Percentiles rank a stretch among this genome's conserved stretches.
Conservation (phyloP, 2,329 filamentous ascomycete genomes). For the Sporothrix dimorphospora region DNA sequence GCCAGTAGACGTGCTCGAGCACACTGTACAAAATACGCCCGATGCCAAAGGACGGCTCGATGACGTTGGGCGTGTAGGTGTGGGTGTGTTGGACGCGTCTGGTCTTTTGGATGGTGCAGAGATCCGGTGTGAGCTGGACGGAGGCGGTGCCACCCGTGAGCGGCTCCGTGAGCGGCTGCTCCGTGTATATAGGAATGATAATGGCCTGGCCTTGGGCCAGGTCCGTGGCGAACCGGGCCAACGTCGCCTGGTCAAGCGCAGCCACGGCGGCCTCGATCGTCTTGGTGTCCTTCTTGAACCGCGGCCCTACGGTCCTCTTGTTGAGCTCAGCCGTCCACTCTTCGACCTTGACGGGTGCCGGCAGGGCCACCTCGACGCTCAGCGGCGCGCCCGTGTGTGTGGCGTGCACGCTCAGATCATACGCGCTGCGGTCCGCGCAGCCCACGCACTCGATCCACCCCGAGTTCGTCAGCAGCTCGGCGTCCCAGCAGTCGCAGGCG, state of each 20-base stretch:
- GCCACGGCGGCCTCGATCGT: slow-evolving; percentile 65
- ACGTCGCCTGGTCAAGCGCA: slow-evolving; percentile 56
- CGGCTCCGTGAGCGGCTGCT: slow-evolving; percentile 79
- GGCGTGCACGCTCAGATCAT: slow-evolving; percentile 88
- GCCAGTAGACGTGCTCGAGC: slow-evolving; percentile 96
- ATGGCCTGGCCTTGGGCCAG: slow-evolving; percentile 76
- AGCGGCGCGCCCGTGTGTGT: slow-evolving; percentile 89
- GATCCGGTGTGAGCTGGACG: slow-evolving; percentile 69
- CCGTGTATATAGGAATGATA: slow-evolving; percentile 72
- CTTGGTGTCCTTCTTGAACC: slow-evolving; percentile 94
- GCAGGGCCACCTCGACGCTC: slow-evolving; percentile 78
- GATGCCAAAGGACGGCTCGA: slow-evolving; percentile 97
- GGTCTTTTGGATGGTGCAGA: slow-evolving; percentile 6
- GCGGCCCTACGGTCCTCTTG: slow-evolving; percentile 94
- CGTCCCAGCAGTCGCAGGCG: slow-evolving; percentile 96
- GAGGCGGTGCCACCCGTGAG: slow-evolving; percentile 79
- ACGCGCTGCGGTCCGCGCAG: slow-evolving; percentile 85
- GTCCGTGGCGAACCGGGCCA: slow-evolving; percentile 71
- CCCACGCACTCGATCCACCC: slow-evolving; percentile 99
- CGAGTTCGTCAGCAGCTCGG: slow-evolving; percentile 85
- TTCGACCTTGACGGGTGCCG: slow-evolving; percentile 76
- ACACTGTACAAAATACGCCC: slow-evolving; percentile 91
- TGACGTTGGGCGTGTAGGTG: slow-evolving; percentile 93
- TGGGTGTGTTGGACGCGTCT: slow-evolving; percentile 81
- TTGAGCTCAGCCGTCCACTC: slow-evolving; percentile 87